Conservation (phyloP, 1,284 basidiomycete species). For the Anthracocystis panici-leucophaei region DNA sequence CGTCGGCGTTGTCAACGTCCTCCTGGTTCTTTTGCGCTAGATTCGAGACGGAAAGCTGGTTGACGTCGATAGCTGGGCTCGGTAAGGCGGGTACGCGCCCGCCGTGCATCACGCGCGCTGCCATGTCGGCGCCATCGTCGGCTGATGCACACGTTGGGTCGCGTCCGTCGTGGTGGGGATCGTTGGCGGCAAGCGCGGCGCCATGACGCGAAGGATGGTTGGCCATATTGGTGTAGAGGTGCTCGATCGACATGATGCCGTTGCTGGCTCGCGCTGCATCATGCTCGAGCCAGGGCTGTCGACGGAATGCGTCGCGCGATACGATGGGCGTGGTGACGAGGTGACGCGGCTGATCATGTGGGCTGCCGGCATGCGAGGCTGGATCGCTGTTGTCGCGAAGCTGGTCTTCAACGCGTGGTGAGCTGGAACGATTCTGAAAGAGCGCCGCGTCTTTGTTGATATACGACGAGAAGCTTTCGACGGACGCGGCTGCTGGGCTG, state of each 20-base stretch:
- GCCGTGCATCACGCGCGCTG: background rate
- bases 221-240: constrained; percentile 21
- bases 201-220: constrained; percentile 10
- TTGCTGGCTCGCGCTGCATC: constrained; percentile 4
- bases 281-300: constrained; percentile 34
- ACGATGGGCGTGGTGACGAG: constrained; percentile 42
- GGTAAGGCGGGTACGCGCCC: constrained; percentile 20
- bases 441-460: constrained; percentile 53
- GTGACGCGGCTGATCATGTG: constrained; percentile 34
- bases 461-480: constrained; percentile 57
- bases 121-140: constrained; percentile 7
- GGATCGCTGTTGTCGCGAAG: constrained; percentile 44
- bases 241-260: constrained; percentile 42
- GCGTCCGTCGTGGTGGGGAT: background rate
- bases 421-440: constrained; percentile 52
- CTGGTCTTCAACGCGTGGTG: constrained; percentile 49
- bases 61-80: constrained; percentile 39
- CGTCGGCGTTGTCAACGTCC: constrained; percentile 27
- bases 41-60: constrained; percentile 36
- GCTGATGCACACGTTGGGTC: background rate
- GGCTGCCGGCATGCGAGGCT: constrained; percentile 31
- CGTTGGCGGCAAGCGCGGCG: constrained; percentile 4
- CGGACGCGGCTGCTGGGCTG: constrained; percentile 51
- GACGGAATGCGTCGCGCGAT: constrained; percentile 48
- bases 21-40: constrained; percentile 40